Evolutionary conservation across 108 stramenopile species (phyloP), one percentile per base, ranked within the genome.

Genomic region (Nannochloropsis gaditana): DNA sequence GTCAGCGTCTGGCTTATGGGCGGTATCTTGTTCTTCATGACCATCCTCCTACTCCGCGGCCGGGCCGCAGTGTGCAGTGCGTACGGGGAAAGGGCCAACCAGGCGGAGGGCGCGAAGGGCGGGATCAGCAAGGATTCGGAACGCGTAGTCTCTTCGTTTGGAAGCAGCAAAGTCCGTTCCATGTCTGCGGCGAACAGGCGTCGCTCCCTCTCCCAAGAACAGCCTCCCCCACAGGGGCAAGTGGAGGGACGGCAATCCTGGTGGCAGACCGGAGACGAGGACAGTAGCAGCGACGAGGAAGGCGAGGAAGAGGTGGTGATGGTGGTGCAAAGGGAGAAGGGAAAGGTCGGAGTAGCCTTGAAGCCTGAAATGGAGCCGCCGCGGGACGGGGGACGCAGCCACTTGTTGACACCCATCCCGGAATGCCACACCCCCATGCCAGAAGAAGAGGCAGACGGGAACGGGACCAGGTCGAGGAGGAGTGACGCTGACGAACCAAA

Each of bases 221-320:
- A 6, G 59, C 59, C 2, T 15, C 59, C 15, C 19, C n/a, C 2
- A 2, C 19, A 73, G 59, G 59, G 19, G 59, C 8, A 4, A 73
- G n/a, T n/a, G 59, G 59, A n/a, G 15, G 19, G n/a, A 0, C n/a
- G 15, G 19, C 15, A 73, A 2, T 73, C 59, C 59, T 73, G 59
- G 59, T 73, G 59, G 59, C 59, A 73, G n/a, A 15, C 59, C 6
- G 59, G 59, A n/a, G 59, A 73, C n/a, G 59, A 73, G 59, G 59
- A 73, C 6, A 73, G 59, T n/a, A 73, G 59, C n/a, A 73, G 59
- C n/a, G 59, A 73, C 59, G 59, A 73, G 3, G 59, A 73, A n/a
- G 59, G n/a, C 19, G 59, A 6, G 59, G 59, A 73, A n/a, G 59
- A 73, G 59, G 59, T 31, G 31, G 31, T 31, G 31, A 31, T 31